These are phyloP conservation scores for Fusarium multiceps DNA, from an alignment of 2,329 filamentous ascomycete species.

Conservation along the genomic window DNA sequence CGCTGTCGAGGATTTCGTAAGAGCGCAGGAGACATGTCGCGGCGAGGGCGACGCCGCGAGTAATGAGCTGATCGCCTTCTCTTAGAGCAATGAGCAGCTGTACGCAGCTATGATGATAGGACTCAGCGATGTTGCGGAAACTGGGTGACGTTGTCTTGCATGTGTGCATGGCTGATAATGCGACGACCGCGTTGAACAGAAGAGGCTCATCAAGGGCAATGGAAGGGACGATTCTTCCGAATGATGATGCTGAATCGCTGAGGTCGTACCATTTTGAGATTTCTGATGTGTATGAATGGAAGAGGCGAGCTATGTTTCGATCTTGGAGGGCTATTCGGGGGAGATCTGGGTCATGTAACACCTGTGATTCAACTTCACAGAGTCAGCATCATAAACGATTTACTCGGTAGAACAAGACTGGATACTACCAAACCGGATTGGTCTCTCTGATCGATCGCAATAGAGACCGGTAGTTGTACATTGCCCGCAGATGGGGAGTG, in stretches of 20 bases:
- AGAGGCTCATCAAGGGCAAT: conserved; percentile 54
- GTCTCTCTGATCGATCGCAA: conserved; percentile 49
- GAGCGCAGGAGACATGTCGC: conserved; percentile 60
- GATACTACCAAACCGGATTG: conserved; percentile 18
- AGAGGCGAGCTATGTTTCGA: conserved; percentile 50
- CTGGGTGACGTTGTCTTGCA: conserved; percentile 48
- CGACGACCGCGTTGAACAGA: conserved; percentile 58
- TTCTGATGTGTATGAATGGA: conserved; percentile 53
- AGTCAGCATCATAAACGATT: neutral
- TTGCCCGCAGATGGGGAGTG: conserved; percentile 49
- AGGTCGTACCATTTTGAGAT: conserved; percentile 62
- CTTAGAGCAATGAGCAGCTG: conserved; percentile 54
- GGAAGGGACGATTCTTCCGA: conserved; percentile 51
- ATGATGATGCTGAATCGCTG: conserved; percentile 52
- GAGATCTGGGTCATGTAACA: conserved; percentile 9
- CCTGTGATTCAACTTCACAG: conserved; percentile 10
- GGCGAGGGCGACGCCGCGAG: conserved; percentile 56
- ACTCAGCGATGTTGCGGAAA: conserved; percentile 48
- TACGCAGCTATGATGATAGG: conserved; percentile 56
- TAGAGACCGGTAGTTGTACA: conserved; percentile 49
- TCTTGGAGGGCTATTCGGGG: conserved; percentile 49
- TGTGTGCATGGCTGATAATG: conserved; percentile 57
- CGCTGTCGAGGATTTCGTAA: conserved; percentile 60
- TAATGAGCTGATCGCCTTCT: conserved; percentile 45
- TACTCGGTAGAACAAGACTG: too few species aligned